Conservation (phyloP, 1,284 basidiomycete genomes). For the Sporisorium exsertum region DNA sequence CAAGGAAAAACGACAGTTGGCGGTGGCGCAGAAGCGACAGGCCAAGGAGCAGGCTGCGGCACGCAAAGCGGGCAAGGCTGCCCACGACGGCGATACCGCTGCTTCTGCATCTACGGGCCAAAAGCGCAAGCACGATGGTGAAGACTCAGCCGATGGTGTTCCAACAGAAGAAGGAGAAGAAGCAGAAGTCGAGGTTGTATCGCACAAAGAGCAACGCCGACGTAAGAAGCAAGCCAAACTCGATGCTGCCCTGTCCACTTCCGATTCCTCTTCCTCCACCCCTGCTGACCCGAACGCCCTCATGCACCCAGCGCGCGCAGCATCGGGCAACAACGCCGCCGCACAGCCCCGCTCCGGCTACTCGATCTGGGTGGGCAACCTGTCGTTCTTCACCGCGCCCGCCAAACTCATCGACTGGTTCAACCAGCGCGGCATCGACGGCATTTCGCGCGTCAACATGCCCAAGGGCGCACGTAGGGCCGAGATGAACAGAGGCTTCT, state of each 20-base stretch:
- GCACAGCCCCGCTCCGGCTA: slow-evolving; percentile 72
- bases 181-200: slow-evolving; percentile 53
- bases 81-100: background rate
- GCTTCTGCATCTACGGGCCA: background rate
- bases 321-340: slow-evolving; percentile 11
- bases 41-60: slow-evolving; percentile 38
- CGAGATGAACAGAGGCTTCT: slow-evolving; percentile 79
- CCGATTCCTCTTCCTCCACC: slow-evolving; percentile 2
- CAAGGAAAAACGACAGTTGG: slow-evolving; percentile 58
- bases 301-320: slow-evolving; percentile 20
- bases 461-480: slow-evolving; percentile 71
- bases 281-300: slow-evolving; percentile 31
- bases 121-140: slow-evolving; percentile 74
- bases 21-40: slow-evolving; percentile 43
- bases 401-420: slow-evolving; percentile 61
- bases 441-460: slow-evolving; percentile 73
- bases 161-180: slow-evolving; percentile 41
- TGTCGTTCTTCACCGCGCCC: slow-evolving; percentile 60
- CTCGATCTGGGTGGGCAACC: slow-evolving; percentile 73
- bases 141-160: slow-evolving; percentile 75
- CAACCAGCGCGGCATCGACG: slow-evolving; percentile 56
- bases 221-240: slow-evolving; percentile 45
- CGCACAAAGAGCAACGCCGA: slow-evolving; percentile 65
- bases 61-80: slow-evolving; percentile 7
- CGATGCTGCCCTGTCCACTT: too few relatives aligned